Conservation (phyloP, 1,284 basidiomycete genomes). For the Papiliotrema flavescens region DNA sequence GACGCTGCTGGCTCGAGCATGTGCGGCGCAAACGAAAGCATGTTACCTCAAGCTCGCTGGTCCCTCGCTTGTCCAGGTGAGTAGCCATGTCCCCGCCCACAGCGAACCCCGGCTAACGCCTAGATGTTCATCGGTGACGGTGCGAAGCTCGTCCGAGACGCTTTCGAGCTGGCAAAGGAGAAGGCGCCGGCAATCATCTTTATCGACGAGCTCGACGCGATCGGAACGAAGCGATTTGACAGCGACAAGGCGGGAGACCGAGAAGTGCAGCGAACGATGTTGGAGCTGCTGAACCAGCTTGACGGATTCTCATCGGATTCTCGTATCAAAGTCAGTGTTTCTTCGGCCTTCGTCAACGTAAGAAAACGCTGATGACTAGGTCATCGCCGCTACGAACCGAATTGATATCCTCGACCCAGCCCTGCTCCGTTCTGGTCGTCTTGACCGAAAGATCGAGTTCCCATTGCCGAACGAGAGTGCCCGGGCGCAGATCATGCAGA, state of each 20-base stretch:
- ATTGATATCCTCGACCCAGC: conserved; percentile 94
- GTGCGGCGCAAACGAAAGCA: conserved; percentile 75
- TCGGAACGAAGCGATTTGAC: conserved; percentile 98
- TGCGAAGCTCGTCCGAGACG: conserved; percentile 93
- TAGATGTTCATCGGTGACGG: conserved; percentile 82
- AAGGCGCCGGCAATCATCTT: conserved; percentile 98
- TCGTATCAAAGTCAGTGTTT: conserved; percentile 76
- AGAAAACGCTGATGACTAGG: conserved; percentile 53
- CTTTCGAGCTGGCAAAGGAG: conserved; percentile 97
- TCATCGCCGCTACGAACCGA: conserved; percentile 97
- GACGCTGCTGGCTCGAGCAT: conserved; percentile 70
- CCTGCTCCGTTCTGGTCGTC: conserved; percentile 67
- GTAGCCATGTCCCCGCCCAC: conserved; percentile 7
- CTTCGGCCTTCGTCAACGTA: not conserved
- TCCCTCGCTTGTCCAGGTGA: conserved; percentile 65
- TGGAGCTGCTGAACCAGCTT: conserved; percentile 90
- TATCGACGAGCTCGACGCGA: conserved; percentile 97
- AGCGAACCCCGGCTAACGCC: not conserved
- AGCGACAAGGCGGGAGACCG: conserved; percentile 96
- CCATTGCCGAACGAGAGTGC: conserved; percentile 71
- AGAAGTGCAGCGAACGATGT: conserved; percentile 98
- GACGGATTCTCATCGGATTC: conserved; percentile 85
- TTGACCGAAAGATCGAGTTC: conserved; percentile 79
- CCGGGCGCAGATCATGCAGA: conserved; percentile 69
- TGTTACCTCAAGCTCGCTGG: conserved; percentile 77